Base-by-base conservation (phyloP, 306 rosid species). In the Citrullus amarus region DNA sequence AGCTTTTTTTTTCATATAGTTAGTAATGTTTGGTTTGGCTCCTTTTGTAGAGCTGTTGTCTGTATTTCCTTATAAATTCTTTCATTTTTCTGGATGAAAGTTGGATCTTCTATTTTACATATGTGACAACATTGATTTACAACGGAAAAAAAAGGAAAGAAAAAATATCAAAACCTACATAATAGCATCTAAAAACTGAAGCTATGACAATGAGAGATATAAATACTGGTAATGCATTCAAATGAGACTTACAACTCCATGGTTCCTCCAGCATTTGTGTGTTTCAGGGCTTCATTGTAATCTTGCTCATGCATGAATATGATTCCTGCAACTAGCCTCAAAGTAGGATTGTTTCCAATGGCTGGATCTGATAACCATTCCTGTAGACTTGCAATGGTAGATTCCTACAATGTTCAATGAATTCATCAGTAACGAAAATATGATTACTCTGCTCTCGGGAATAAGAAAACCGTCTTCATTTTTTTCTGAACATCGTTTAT, bases 231-330 rank as follows among this genome's bases (percentile, higher is more conserved):
- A 30, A 48, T 13, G 38, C 70, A 20, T 55, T 65, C 16, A 79
- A 66, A 11, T 28, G 58, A 79, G 48, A 83, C 90, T 81, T 82
- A 95, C 99, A 95, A 82, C 61, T 95, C 99, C 97, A 95, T 81
- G n/a, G 93, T 88, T 69, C 99, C 99, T 50, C 97, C 99, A 18
- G 96, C 88, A 80, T 92, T 88, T 6, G 99, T 95, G 88, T 92
- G 83, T 69, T 92, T 95, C 63, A 95, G 91, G 32, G 99, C 97
- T 83, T 95, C 99, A 69, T 85, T 92, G 78, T 86, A 95, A 78
- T 95, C 98, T 75, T 95, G 92, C 22, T 95, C 97, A 57, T 95
- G 97, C 88, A 88, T 77, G 82, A 92, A 95, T 3, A 95, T 62
- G 61, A 85, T 90, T 38, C 99, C 99, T 20, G 99, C 96, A 79